Evolutionary conservation across 495 filamentous ascomycete genomes (phyloP).

Genomic region (Lophiostoma macrostomum): DNA sequence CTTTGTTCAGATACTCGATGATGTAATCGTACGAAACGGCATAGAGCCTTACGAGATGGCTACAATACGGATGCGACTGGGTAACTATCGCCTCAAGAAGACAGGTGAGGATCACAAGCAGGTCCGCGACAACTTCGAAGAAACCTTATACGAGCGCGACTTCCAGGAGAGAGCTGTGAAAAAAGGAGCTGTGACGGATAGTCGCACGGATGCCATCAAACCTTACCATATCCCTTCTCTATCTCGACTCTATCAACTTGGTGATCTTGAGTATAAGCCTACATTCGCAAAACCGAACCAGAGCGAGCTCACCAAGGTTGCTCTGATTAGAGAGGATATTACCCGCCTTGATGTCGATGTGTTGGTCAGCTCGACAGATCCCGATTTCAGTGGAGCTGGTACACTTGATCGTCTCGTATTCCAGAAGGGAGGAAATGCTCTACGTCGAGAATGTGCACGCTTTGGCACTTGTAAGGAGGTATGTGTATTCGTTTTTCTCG

Average conservation of each 20-base stretch:
- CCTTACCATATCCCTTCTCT: constrained; percentile 21
- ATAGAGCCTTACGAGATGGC: constrained; percentile 19
- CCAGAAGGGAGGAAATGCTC: constrained; percentile 10
- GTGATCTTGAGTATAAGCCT: constrained; percentile 14
- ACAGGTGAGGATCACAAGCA: constrained; percentile 6
- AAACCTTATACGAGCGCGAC: constrained; percentile 16
- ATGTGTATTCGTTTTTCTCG: too few relatives aligned
- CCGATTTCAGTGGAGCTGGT: constrained; percentile 15
- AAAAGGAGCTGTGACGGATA: background rate
- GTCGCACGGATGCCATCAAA: constrained; percentile 9
- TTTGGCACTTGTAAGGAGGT: constrained; percentile 28
- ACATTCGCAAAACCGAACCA: constrained; percentile 10
- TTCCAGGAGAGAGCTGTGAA: constrained; percentile 4
- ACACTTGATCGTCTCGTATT: constrained; percentile 25
- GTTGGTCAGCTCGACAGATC: constrained; percentile 30
- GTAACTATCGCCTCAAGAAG: constrained; percentile 17
- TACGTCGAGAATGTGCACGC: constrained; percentile 17
- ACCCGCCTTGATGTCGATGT: constrained; percentile 27
- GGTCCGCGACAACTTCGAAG: constrained; percentile 15
- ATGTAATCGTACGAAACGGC: constrained; percentile 11
- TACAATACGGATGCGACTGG: constrained; percentile 16
- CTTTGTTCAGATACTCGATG: constrained; percentile 13
- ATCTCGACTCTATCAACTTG: constrained; percentile 19
- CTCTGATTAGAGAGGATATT: constrained; percentile 24
- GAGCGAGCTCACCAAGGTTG: constrained; percentile 11